A percentile compares a stretch with the other conserved stretches of the same genome.
phyloP scores from a whole-genome alignment of 2,329 filamentous ascomycete genomes.

The Sporothrix pallida region DNA sequence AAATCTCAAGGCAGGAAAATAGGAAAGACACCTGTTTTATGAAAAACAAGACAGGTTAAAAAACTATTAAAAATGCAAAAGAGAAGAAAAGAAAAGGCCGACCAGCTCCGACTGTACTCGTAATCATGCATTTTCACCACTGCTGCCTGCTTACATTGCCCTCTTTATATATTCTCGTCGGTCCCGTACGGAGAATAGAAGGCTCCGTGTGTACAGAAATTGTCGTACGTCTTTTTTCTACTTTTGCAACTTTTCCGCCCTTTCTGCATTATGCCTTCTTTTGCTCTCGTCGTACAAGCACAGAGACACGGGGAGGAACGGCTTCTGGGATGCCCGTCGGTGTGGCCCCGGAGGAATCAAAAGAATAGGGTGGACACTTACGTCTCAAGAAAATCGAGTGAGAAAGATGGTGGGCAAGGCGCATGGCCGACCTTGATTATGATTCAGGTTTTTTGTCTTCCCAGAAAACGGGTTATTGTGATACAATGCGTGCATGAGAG shows the following conservation, averaged over 20 bases:
- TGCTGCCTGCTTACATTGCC: neutral
- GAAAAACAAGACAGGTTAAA: too few relatives aligned
- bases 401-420: neutral
- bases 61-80: too few relatives aligned
- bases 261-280: neutral
- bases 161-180: slow-evolving; percentile 14
- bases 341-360: slow-evolving; percentile 24
- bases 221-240: neutral
- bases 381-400: too few relatives aligned
- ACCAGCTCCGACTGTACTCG: neutral
- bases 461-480: slow-evolving; percentile 26
- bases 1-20: neutral
- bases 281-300: neutral
- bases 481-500: slow-evolving; percentile 21
- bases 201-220: neutral
- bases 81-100: neutral
- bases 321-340: slow-evolving; percentile 24
- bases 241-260: neutral
- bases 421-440: slow-evolving; percentile 1
- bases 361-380: neutral
- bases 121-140: neutral
- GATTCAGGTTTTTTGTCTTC: slow-evolving; percentile 9
- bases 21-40: neutral
- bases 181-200: slow-evolving; percentile 13
- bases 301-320: slow-evolving; percentile 6